A percentile compares a stretch with the other conserved stretches of the same genome.
Conservation (phyloP, 148 eudicot species). For the Rhododendron vialii region DNA sequence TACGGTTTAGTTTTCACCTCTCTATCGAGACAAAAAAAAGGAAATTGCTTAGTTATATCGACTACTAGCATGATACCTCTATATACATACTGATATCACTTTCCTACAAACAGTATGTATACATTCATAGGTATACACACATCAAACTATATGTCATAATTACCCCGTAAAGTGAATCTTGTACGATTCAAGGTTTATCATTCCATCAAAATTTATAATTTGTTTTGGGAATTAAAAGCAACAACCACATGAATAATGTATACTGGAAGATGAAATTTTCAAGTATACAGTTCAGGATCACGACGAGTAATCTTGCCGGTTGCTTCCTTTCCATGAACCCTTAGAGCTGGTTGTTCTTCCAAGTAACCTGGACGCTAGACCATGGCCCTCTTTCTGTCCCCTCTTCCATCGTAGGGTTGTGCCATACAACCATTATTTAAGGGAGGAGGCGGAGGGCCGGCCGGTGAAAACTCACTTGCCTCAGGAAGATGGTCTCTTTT, state of each 20-base stretch:
- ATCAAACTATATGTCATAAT: not conserved
- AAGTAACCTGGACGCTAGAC: constrained; percentile 62
- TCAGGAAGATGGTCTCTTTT: constrained; percentile 64
- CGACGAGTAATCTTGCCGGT: constrained; percentile 72
- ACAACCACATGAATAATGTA: not conserved
- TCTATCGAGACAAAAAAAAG: not conserved
- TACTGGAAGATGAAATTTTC: not conserved
- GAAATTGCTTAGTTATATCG: not conserved
- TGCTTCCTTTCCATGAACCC: constrained; percentile 81
- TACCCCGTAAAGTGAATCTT: not conserved
- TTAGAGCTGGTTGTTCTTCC: constrained; percentile 65
- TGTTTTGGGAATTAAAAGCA: not conserved
- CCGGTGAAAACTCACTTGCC: constrained; percentile 87
- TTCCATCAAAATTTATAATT: not conserved
- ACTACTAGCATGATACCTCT: not conserved
- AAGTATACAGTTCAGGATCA: constrained; percentile 94
- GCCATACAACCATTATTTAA: constrained; percentile 37
- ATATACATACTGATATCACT: not conserved
- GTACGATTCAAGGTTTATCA: not conserved
- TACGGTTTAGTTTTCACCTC: not conserved
- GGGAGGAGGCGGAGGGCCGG: constrained; percentile 49
- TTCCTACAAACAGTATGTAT: not conserved
- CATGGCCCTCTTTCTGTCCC: constrained; percentile 65
- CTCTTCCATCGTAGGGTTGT: constrained; percentile 75
- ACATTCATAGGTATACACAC: not conserved